These are phyloP conservation scores for Fusarium duplospermum DNA, from an alignment of 2,329 filamentous ascomycete species.

Conservation along the genomic window DNA sequence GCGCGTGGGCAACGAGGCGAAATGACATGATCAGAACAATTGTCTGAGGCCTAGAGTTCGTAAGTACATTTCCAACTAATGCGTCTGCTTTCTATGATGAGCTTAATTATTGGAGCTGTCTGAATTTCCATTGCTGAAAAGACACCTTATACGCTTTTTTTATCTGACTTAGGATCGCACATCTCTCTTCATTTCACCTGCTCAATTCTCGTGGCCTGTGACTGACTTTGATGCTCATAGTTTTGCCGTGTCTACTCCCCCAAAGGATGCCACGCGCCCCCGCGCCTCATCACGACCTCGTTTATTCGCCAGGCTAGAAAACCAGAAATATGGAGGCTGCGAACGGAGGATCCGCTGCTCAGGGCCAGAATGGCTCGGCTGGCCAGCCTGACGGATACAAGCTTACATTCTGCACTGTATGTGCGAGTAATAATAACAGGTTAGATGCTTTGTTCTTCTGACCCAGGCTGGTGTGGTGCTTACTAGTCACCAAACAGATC, in stretches of 20 bases:
- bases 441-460: slow-evolving; percentile 54
- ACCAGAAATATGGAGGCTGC: slow-evolving; percentile 53
- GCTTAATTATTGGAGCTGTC: slow-evolving; percentile 81
- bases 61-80: slow-evolving; percentile 38
- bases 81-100: slow-evolving; percentile 56
- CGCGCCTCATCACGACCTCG: slow-evolving; percentile 18
- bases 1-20: slow-evolving; percentile 3
- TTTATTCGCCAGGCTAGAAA: slow-evolving; percentile 34
- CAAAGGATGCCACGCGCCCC: slow-evolving; percentile 41
- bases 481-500: slow-evolving; percentile 42
- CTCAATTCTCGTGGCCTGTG: not conserved
- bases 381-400: slow-evolving; percentile 76
- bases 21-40: slow-evolving; percentile 16
- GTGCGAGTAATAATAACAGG: slow-evolving; percentile 97
- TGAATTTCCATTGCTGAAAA: slow-evolving; percentile 72
- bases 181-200: not conserved
- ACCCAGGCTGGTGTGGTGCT: not conserved
- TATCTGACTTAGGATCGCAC: slow-evolving; percentile 48
- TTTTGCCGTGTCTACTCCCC: not conserved
- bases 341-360: slow-evolving; percentile 52
- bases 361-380: slow-evolving; percentile 57
- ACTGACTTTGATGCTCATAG: slow-evolving; percentile 30
- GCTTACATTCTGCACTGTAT: slow-evolving; percentile 98
- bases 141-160: slow-evolving; percentile 68
- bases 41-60: slow-evolving; percentile 6